Percentiles rank a stretch among this genome's conserved stretches.
Evolutionary conservation across 768 basidiomycete species (phyloP).

Genomic region (Lactarius psammicola): DNA sequence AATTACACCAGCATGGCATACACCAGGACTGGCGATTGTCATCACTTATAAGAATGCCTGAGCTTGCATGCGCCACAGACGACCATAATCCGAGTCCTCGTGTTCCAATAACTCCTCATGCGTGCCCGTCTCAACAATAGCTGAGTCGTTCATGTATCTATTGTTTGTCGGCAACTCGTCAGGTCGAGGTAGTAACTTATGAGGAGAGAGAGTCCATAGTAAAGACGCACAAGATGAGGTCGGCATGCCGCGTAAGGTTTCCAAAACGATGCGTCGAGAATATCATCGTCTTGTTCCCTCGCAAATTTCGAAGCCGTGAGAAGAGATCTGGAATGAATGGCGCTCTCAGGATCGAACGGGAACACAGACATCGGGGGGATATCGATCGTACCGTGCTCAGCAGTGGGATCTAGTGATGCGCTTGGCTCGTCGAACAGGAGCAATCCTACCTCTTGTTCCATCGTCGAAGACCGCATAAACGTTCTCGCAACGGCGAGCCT

Average conservation of each 20-base stretch:
- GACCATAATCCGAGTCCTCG: slow-evolving; percentile 61
- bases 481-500: slow-evolving; percentile 69
- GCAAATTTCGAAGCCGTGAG: slow-evolving; percentile 59
- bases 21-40: not conserved
- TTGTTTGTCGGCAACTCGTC: not conserved
- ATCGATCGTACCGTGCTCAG: slow-evolving; percentile 57
- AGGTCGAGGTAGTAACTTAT: not conserved
- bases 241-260: slow-evolving; percentile 61
- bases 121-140: slow-evolving; percentile 62
- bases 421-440: slow-evolving; percentile 75
- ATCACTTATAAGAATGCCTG: slow-evolving; percentile 49
- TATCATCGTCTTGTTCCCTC: slow-evolving; percentile 80
- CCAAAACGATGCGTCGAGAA: slow-evolving; percentile 75
- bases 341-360: not conserved
- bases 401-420: slow-evolving; percentile 69
- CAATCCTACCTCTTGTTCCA: slow-evolving; percentile 50
- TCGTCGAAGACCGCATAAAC: slow-evolving; percentile 63
- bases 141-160: slow-evolving; percentile 69
- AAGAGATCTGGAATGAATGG: slow-evolving; percentile 53
- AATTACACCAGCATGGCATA: not conserved
- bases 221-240: slow-evolving; percentile 20
- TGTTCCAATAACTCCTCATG: slow-evolving; percentile 56
- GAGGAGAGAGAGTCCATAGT: not conserved
- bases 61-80: slow-evolving; percentile 73
- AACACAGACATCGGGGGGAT: not conserved